These are phyloP conservation scores for Wallemia mellicola DNA, from an alignment of 1,284 basidiomycete species.

Conservation along the genomic window DNA sequence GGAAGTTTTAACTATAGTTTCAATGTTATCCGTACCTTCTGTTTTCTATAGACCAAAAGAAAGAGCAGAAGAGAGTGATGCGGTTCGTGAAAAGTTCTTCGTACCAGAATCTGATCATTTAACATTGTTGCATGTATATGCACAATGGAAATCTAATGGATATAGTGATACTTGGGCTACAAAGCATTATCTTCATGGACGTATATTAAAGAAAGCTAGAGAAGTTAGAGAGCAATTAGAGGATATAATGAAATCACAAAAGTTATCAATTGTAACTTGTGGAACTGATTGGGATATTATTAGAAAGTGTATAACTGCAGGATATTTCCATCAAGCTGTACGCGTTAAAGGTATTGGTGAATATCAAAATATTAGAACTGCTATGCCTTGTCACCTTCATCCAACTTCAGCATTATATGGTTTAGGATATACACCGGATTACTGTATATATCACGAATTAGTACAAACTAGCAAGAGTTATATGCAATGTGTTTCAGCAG, in stretches of 20 bases:
- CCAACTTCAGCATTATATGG: slow-evolving; percentile 91
- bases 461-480: slow-evolving; percentile 71
- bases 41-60: slow-evolving; percentile 92
- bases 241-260: slow-evolving; percentile 96
- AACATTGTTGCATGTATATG: slow-evolving; percentile 83
- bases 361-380: slow-evolving; percentile 92
- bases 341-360: slow-evolving; percentile 95
- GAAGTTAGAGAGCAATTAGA: slow-evolving; percentile 91
- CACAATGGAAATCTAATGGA: slow-evolving; percentile 89
- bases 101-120: slow-evolving; percentile 94
- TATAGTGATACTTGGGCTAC: slow-evolving; percentile 76
- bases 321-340: slow-evolving; percentile 97
- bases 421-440: slow-evolving; percentile 81
- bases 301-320: slow-evolving; percentile 82
- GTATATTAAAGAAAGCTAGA: slow-evolving; percentile 71
- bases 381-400: slow-evolving; percentile 33
- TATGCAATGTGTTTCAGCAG: slow-evolving; percentile 85
- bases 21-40: slow-evolving; percentile 89
- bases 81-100: slow-evolving; percentile 88
- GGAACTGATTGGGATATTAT: slow-evolving; percentile 89
- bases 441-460: slow-evolving; percentile 86
- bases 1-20: slow-evolving; percentile 94
- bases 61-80: slow-evolving; percentile 80
- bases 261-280: slow-evolving; percentile 62
- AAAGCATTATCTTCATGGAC: slow-evolving; percentile 85